Conservation (phyloP, 2,329 filamentous ascomycete genomes). For the Raffaelea deltoideospora region DNA sequence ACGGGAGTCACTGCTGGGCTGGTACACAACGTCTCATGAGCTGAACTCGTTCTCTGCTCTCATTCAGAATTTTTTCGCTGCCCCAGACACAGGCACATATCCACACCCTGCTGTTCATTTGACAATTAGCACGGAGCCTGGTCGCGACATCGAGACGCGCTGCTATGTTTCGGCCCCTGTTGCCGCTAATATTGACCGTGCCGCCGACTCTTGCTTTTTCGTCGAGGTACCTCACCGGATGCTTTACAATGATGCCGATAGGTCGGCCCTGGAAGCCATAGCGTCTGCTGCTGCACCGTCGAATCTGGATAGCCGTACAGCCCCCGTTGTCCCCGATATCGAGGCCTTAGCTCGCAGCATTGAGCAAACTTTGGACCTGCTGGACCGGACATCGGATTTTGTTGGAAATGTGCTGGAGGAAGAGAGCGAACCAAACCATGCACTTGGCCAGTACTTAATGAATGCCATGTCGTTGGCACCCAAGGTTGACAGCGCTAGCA, state of each 20-base stretch:
- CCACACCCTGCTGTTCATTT: slow-evolving; percentile 96
- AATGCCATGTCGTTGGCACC: slow-evolving; percentile 85
- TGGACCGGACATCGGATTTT: slow-evolving; percentile 84
- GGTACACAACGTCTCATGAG: slow-evolving; percentile 95
- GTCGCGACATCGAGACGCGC: slow-evolving; percentile 74
- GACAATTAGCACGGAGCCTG: slow-evolving; percentile 81
- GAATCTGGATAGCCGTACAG: slow-evolving; percentile 58
- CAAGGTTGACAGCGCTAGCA: slow-evolving; percentile 80
- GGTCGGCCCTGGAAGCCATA: slow-evolving; percentile 62
- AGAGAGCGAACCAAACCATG: slow-evolving; percentile 76
- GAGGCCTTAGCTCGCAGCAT: slow-evolving; percentile 76
- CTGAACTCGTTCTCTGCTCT: slow-evolving; percentile 97
- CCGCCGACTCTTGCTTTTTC: slow-evolving; percentile 91
- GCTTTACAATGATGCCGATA: slow-evolving; percentile 55
- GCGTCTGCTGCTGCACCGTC: slow-evolving; percentile 47
- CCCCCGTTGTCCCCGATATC: slow-evolving; percentile 70
- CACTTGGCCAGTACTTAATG: slow-evolving; percentile 87
- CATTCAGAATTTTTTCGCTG: slow-evolving; percentile 98
- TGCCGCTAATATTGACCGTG: slow-evolving; percentile 85
- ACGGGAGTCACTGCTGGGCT: slow-evolving; percentile 85
- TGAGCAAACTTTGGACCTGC: slow-evolving; percentile 74
- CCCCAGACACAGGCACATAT: slow-evolving; percentile 91
- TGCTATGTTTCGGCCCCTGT: slow-evolving; percentile 95
- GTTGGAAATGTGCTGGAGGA: slow-evolving; percentile 91
- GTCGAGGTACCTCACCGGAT: slow-evolving; percentile 94